Evolutionary conservation across 495 filamentous ascomycete species (phyloP).

Genomic region (Daldinia childiae): DNA sequence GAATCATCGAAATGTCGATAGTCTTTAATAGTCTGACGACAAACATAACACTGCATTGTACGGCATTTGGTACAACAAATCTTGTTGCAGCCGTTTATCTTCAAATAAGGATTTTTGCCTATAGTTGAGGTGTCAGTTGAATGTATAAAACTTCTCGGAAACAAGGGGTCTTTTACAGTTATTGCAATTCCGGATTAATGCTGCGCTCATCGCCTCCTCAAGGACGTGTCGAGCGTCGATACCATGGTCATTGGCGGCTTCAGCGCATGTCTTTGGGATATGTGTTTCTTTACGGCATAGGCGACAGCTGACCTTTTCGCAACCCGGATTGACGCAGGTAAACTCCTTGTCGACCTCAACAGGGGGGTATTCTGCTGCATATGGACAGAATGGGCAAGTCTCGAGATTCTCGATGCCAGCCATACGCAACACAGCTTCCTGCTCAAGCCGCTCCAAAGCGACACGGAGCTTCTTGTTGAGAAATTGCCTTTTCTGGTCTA

Average conservation of each 20-base stretch:
- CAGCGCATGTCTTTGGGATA: slow-evolving; percentile 77
- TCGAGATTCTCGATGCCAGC: slow-evolving; percentile 73
- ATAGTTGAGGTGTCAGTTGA: slow-evolving; percentile 36
- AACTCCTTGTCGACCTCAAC: slow-evolving; percentile 79
- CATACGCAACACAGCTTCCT: slow-evolving; percentile 70
- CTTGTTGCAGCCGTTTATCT: slow-evolving; percentile 86
- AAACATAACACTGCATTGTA: slow-evolving; percentile 77
- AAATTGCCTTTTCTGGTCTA: slow-evolving; percentile 62
- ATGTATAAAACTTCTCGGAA: not conserved
- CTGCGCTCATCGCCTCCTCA: slow-evolving; percentile 86
- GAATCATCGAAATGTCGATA: slow-evolving; percentile 64
- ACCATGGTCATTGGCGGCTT: slow-evolving; percentile 66
- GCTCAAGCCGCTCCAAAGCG: slow-evolving; percentile 73
- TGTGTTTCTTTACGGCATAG: slow-evolving; percentile 77
- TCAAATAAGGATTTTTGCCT: slow-evolving; percentile 72
- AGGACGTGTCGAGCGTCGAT: slow-evolving; percentile 69
- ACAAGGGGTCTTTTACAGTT: slow-evolving; percentile 52
- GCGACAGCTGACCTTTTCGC: slow-evolving; percentile 75
- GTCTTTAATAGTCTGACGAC: slow-evolving; percentile 63
- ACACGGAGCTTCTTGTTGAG: slow-evolving; percentile 64
- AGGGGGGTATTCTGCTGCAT: slow-evolving; percentile 74
- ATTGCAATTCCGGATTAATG: slow-evolving; percentile 81
- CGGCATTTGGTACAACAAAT: slow-evolving; percentile 72
- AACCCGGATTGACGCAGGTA: slow-evolving; percentile 71
- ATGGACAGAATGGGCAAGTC: slow-evolving; percentile 84